phyloP scores from a whole-genome alignment of 306 rosid species.

The Styphnolobium japonicum region DNA sequence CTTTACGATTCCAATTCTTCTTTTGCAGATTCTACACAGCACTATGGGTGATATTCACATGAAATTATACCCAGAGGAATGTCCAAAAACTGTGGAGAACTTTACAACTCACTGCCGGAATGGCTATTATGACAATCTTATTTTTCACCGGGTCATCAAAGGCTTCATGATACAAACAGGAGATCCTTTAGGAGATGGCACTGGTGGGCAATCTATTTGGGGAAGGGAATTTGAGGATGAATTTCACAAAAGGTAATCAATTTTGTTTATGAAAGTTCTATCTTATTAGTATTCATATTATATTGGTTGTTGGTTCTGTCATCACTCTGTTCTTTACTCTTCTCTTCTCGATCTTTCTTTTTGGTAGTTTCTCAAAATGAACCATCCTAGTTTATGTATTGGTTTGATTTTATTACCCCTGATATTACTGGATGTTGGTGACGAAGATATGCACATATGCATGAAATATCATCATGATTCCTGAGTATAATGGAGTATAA shows the following conservation, averaged over 20 bases:
- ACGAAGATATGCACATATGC: background rate
- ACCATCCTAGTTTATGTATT: background rate
- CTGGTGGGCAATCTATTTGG: constrained; percentile 99
- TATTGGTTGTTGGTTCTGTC: background rate
- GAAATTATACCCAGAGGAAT: constrained; percentile 93
- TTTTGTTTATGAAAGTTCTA: background rate
- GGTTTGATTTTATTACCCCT: background rate
- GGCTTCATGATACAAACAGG: constrained; percentile 99
- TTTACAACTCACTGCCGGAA: constrained; percentile 96
- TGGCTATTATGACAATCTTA: constrained; percentile 93
- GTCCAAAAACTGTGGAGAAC: constrained; percentile 98
- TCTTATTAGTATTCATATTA: background rate
- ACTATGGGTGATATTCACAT: constrained; percentile 98
- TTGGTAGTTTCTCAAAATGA: background rate
- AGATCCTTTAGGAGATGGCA: constrained; percentile 99
- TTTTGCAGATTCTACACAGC: constrained; percentile 76
- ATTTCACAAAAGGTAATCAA: constrained; percentile 84
- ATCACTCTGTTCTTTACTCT: background rate
- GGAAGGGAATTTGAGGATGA: constrained; percentile 99
- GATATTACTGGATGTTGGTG: background rate
- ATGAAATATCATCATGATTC: constrained; percentile 4
- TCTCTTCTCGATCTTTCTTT: background rate
- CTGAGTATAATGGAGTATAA: background rate
- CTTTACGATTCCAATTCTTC: constrained; percentile 11
- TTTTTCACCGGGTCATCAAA: constrained; percentile 93